Base-by-base conservation (phyloP, 805 yeast species). In the Nematodospora valgi region DNA sequence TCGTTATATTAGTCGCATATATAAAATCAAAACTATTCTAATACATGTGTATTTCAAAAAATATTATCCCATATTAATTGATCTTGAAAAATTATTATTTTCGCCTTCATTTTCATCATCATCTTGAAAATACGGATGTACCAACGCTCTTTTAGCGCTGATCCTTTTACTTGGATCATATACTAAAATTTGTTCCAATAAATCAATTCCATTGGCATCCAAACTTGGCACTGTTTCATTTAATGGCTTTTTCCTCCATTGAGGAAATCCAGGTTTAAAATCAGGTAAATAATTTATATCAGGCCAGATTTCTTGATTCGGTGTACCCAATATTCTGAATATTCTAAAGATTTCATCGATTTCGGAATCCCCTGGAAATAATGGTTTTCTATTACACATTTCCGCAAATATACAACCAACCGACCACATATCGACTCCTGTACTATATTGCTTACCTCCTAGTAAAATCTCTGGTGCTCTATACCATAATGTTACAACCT, bases 341-440 rank as follows among this genome's bases (percentile, higher is more conserved):
- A 93, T 93, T 59, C 93, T 76, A 69, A 89, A 89, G 46, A 93
- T 85, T 64, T 93, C 96, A 58, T 93, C 98, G 54, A 93, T 94
- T 58, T 93, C 98, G 8, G 96, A 87, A 58, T 93, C 96, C 5
- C 98, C 98, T 0, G 98, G 95, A 64, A 93, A 91, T 35, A 93
- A 61, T 6, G 98, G 97, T 58, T 86, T 86, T 37, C 98, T 80
- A 50, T 88, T 86, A 39, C 89, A 87, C 98, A 93, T 89, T 58
- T 93, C 98, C 5, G 97, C 98, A 59, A 93, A 85, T 31, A 93
- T 93, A 56, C 97, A 89, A 11, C 98, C 98, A 17, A 13, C 20
- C 8, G 96, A 86, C 98, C 98, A 93, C 84, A 93, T 88, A 59
- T 93, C 98, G 34, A 93, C 96, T 13, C 98, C 97, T 0, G 98